Conservation (phyloP, 805 yeast genomes). For the Diddensiella santjacobensis region DNA sequence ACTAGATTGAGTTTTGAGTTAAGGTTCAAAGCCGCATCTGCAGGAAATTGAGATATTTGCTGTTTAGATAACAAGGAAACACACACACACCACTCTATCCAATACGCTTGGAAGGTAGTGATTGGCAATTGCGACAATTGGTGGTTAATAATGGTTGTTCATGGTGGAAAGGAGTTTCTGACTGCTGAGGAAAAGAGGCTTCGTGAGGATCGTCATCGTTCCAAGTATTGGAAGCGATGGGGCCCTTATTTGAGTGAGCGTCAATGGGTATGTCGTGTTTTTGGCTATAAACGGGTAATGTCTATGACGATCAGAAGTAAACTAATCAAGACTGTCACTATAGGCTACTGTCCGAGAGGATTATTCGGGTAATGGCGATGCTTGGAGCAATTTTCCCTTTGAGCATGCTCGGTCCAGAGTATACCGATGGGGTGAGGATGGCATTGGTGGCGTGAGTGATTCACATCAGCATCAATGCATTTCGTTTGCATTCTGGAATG, state of each 20-base stretch:
- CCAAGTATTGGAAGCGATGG: slow-evolving; percentile 78
- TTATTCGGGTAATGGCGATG: slow-evolving; percentile 80
- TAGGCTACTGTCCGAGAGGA: slow-evolving; percentile 63
- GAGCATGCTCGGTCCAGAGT: slow-evolving; percentile 77
- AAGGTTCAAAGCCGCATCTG: neutral
- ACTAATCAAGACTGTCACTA: neutral
- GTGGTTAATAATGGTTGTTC: slow-evolving; percentile 6
- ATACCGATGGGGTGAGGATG: slow-evolving; percentile 96
- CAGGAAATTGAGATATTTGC: neutral
- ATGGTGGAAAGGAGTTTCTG: slow-evolving; percentile 5
- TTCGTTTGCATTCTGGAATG: slow-evolving; percentile 90
- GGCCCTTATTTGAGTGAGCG: slow-evolving; percentile 89
- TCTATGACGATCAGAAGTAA: too few species aligned
- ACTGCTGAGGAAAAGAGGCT: slow-evolving; percentile 41
- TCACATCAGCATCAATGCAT: slow-evolving; percentile 72
- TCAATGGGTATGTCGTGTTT: slow-evolving; percentile 52
- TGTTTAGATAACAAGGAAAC: neutral
- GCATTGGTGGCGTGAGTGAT: slow-evolving; percentile 85
- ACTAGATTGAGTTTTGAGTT: too few species aligned
- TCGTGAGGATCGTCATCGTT: slow-evolving; percentile 37
- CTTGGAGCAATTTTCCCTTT: slow-evolving; percentile 86
- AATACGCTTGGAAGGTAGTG: neutral
- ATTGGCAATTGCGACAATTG: neutral
- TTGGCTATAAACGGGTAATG: too few species aligned
- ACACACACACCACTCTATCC: neutral